These are phyloP conservation scores for Phoma sp. DNA, from an alignment of 2,329 filamentous ascomycete species.

Conservation along the genomic window DNA sequence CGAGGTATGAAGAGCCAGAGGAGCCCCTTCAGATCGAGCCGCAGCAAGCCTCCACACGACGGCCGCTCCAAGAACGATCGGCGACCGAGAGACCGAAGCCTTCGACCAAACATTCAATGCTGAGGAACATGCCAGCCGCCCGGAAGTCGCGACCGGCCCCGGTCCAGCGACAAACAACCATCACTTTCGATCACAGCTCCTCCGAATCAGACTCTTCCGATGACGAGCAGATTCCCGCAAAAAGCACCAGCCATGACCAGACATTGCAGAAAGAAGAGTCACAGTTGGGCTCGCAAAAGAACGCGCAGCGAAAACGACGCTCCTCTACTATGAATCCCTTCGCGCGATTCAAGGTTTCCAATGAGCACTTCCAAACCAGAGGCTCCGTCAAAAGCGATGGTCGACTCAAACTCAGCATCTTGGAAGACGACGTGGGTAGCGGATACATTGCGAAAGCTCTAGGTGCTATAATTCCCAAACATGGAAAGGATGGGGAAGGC, in stretches of 20 bases:
- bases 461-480: slow-evolving; percentile 66
- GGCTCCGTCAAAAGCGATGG: slow-evolving; percentile 73
- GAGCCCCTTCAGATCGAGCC: background rate
- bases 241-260: slow-evolving; percentile 26
- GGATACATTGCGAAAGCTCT: slow-evolving; percentile 78
- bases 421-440: slow-evolving; percentile 69
- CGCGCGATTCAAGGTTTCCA: slow-evolving; percentile 64
- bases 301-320: slow-evolving; percentile 10
- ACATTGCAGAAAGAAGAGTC: slow-evolving; percentile 13
- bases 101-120: slow-evolving; percentile 26
- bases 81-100: slow-evolving; percentile 41
- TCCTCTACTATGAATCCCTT: slow-evolving; percentile 44
- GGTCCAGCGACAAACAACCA: slow-evolving; percentile 28
- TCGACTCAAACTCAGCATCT: slow-evolving; percentile 71
- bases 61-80: slow-evolving; percentile 34
- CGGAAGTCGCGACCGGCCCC: slow-evolving; percentile 19
- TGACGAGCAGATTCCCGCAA: slow-evolving; percentile 25
- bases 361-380: slow-evolving; percentile 68
- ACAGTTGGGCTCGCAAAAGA: background rate
- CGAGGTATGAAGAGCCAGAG: background rate
- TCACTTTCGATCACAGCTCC: slow-evolving; percentile 37
- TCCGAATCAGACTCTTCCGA: slow-evolving; percentile 29
- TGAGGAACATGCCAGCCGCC: slow-evolving; percentile 25
- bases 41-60: slow-evolving; percentile 13
- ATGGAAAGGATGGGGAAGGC: slow-evolving; percentile 52